phyloP scores from a whole-genome alignment of 1,284 basidiomycete genomes.

The Athelia sp. region DNA sequence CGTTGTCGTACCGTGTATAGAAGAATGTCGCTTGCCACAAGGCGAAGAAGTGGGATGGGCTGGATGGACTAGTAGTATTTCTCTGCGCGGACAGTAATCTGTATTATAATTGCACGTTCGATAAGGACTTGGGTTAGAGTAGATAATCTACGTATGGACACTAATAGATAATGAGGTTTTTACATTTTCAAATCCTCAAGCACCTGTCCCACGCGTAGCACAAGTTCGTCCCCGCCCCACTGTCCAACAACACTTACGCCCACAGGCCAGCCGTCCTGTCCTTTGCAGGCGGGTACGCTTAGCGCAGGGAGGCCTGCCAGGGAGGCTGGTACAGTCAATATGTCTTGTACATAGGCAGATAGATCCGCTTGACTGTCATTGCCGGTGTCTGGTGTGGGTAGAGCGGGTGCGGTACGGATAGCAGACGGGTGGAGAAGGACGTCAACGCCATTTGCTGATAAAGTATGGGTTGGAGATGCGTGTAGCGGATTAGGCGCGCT shows the following conservation, averaged over 20 bases:
- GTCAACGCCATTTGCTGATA: conserved; percentile 51
- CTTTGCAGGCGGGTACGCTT: conserved; percentile 54
- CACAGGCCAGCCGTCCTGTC: conserved; percentile 73
- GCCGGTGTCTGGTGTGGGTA: conserved; percentile 22
- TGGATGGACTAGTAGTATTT: no score
- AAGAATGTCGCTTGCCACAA: no score
- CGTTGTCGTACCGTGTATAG: no score
- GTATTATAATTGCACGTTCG: no score
- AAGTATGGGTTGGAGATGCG: conserved; percentile 1
- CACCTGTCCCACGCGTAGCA: conserved; percentile 51
- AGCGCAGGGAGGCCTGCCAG: conserved; percentile 86
- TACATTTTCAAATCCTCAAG: conserved; percentile 25
- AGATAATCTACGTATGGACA: no score
- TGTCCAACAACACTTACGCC: conserved; percentile 85
- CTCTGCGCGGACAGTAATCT: no score
- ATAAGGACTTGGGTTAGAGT: no score
- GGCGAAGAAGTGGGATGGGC: no score
- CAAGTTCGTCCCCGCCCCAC: conserved; percentile 80
- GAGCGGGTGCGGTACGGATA: conserved; percentile 69
- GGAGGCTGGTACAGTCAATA: conserved; percentile 89
- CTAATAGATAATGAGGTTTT: no score
- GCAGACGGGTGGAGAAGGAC: conserved; percentile 84
- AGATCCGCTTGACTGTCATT: conserved; percentile 16
- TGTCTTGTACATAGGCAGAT: conserved; percentile 82
- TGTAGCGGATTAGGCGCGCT: conserved; percentile 43